Conservation (phyloP, 768 basidiomycete species). For the Thelephora ganbajun region DNA sequence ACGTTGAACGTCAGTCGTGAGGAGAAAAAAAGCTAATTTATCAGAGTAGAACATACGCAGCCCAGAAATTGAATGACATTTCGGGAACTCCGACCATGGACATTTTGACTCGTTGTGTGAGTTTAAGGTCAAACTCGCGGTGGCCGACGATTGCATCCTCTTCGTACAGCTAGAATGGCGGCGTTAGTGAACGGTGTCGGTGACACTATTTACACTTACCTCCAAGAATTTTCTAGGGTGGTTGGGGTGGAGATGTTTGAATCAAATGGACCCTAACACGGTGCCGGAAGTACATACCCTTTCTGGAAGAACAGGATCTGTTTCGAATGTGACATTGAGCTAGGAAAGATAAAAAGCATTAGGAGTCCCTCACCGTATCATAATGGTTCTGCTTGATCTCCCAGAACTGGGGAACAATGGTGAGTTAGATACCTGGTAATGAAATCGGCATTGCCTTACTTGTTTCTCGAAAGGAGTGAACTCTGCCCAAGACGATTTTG, state of each 20-base stretch:
- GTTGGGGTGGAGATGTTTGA: conserved; percentile 7
- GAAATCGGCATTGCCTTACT: conserved; percentile 15
- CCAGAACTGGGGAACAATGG: conserved; percentile 17
- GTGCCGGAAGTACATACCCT: conserved; percentile 36
- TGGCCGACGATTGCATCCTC: conserved; percentile 91
- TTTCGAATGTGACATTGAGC: conserved; percentile 5
- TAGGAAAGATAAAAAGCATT: conserved; percentile 11
- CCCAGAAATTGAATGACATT: conserved; percentile 85
- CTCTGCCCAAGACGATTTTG: conserved; percentile 54
- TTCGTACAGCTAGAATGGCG: conserved; percentile 55
- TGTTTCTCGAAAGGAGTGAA: conserved; percentile 97
- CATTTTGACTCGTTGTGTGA: conserved; percentile 92
- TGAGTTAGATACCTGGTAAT: neutral
- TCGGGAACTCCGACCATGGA: conserved; percentile 99
- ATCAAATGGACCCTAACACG: no score
- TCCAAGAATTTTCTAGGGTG: conserved; percentile 64
- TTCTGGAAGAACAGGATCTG: conserved; percentile 96
- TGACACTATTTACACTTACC: conserved; percentile 20
- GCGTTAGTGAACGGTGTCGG: neutral
- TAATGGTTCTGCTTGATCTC: conserved; percentile 96
- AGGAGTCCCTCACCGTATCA: conserved; percentile 52
- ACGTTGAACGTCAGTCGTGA: conserved; percentile 2
- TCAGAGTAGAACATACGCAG: conserved; percentile 58
- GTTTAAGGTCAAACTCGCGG: conserved; percentile 87
- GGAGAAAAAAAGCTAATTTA: neutral